Conservation (phyloP, 2,329 filamentous ascomycete genomes). For the Lecanicillium sp. region DNA sequence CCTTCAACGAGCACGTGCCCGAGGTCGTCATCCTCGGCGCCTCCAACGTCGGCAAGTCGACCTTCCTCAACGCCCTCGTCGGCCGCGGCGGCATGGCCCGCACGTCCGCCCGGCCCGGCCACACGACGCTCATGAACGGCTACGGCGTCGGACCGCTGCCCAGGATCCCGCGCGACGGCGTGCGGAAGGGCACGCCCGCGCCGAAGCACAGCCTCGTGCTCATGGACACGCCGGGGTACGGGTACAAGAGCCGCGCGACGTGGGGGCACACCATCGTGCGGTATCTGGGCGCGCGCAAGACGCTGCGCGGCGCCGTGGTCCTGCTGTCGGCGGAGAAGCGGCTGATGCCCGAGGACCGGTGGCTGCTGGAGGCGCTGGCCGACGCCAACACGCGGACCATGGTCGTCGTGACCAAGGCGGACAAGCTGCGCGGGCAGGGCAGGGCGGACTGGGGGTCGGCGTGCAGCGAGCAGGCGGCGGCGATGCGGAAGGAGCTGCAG, state of each 20-base stretch:
- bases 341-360: slow-evolving; percentile 41
- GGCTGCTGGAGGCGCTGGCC: slow-evolving; percentile 42
- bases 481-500: slow-evolving; percentile 24
- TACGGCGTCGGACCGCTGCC: slow-evolving; percentile 46
- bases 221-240: slow-evolving; percentile 48
- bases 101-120: slow-evolving; percentile 45
- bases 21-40: slow-evolving; percentile 76
- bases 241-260: slow-evolving; percentile 36
- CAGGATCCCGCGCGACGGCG: slow-evolving; percentile 21
- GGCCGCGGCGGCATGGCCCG: slow-evolving; percentile 42
- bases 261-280: slow-evolving; percentile 50
- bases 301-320: slow-evolving; percentile 46
- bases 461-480: slow-evolving; percentile 23
- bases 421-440: slow-evolving; percentile 39
- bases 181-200: slow-evolving; percentile 31
- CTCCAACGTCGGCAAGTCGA: slow-evolving; percentile 85
- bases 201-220: slow-evolving; percentile 43
- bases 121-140: slow-evolving; percentile 49
- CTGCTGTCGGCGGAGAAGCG: slow-evolving; percentile 49
- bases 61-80: slow-evolving; percentile 76
- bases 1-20: slow-evolving; percentile 45
- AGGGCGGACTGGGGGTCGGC: slow-evolving; percentile 23
- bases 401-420: slow-evolving; percentile 52
- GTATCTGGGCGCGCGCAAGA: slow-evolving; percentile 42
- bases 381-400: slow-evolving; percentile 38